Percentiles rank a stretch among this genome's conserved stretches.
phyloP scores from a whole-genome alignment of 345 rosid species.

The Eucalyptus caleyi region DNA sequence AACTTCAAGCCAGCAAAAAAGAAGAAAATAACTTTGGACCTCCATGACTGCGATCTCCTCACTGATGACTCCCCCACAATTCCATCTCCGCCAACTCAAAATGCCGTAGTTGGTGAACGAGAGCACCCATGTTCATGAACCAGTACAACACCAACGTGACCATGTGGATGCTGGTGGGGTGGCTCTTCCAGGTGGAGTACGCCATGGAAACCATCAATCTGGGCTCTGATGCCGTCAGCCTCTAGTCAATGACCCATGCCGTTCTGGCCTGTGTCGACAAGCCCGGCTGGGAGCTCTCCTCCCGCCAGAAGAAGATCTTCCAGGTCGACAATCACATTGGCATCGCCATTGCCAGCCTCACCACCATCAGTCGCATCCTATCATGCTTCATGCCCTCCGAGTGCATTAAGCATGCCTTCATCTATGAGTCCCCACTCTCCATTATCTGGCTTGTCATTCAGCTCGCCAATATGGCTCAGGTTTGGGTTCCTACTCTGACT shows the following conservation, averaged over 20 bases:
- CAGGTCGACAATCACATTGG: slow-evolving; percentile 91
- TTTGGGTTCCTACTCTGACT: background rate
- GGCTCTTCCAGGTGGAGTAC: slow-evolving; percentile 94
- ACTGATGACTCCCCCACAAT: background rate
- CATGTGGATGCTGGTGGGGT: slow-evolving; percentile 76
- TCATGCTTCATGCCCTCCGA: slow-evolving; percentile 91
- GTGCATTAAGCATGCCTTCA: slow-evolving; percentile 69
- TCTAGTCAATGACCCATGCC: slow-evolving; percentile 84
- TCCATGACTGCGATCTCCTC: background rate
- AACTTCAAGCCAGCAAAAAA: background rate
- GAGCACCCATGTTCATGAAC: slow-evolving; percentile 59
- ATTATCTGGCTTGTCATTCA: background rate
- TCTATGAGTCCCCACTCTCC: slow-evolving; percentile 70
- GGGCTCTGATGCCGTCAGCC: slow-evolving; percentile 92
- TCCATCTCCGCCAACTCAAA: background rate
- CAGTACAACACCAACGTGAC: slow-evolving; percentile 90
- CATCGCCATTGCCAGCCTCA: slow-evolving; percentile 84
- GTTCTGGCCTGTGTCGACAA: slow-evolving; percentile 81
- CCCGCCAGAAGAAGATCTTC: slow-evolving; percentile 95
- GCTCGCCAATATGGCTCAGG: background rate
- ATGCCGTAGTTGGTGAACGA: background rate
- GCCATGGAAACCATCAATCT: slow-evolving; percentile 99
- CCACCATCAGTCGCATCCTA: slow-evolving; percentile 82
- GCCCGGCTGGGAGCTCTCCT: slow-evolving; percentile 79
- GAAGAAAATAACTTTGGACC: background rate